phyloP scores from a whole-genome alignment of 306 rosid species.

The Boehmeria nivea region DNA sequence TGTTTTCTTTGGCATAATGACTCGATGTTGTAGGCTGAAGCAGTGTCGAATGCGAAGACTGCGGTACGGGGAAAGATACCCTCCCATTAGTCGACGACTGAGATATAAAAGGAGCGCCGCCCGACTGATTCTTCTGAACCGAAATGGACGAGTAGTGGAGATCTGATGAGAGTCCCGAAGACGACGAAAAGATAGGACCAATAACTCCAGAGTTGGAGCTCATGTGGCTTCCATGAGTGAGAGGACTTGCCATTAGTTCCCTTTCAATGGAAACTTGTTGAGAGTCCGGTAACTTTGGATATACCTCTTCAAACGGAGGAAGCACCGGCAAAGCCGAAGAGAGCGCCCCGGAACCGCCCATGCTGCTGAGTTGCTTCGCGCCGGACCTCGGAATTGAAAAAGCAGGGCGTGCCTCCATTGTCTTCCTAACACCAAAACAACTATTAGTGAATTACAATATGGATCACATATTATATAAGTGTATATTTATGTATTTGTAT shows the following conservation, averaged over 20 bases:
- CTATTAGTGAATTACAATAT: neutral
- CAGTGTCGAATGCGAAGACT: constrained; percentile 50
- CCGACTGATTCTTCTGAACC: constrained; percentile 48
- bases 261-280: constrained; percentile 55
- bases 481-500: neutral
- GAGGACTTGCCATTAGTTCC: constrained; percentile 45
- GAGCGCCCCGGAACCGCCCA: constrained; percentile 58
- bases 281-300: too few relatives aligned
- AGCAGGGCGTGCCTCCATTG: constrained; percentile 77
- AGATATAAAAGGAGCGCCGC: constrained; percentile 49
- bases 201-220: constrained; percentile 59
- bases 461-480: neutral
- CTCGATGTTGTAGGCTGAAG: constrained; percentile 44
- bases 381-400: constrained; percentile 55
- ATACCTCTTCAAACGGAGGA: constrained; percentile 57
- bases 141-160: constrained; percentile 78
- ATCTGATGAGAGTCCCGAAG: constrained; percentile 75
- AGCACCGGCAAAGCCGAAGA: constrained; percentile 59
- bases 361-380: constrained; percentile 50
- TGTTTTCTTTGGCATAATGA: constrained; percentile 53
- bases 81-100: constrained; percentile 41
- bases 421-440: constrained; percentile 36
- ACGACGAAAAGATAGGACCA: constrained; percentile 83
- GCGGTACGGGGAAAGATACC: constrained; percentile 43
- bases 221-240: constrained; percentile 45